Evolutionary conservation across 768 basidiomycete genomes (phyloP).

Genomic region (Tephrocybe sp.): DNA sequence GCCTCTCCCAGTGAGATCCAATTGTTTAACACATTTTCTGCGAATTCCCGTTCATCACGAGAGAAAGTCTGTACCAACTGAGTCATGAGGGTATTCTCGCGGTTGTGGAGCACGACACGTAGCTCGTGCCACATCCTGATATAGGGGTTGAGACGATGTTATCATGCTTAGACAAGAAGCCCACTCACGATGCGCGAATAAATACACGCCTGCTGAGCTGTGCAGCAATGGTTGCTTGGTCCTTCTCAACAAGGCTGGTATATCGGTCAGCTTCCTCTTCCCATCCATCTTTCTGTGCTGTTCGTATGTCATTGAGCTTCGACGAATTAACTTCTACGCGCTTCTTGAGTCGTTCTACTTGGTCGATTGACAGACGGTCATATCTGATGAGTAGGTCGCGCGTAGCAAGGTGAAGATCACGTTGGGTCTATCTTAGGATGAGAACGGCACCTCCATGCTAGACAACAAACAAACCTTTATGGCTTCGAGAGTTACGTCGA

Average conservation of each 20-base stretch:
- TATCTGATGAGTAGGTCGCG: slow-evolving; percentile 86
- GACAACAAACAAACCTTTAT: slow-evolving; percentile 55
- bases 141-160: not conserved
- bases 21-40: slow-evolving; percentile 60
- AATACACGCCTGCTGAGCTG: slow-evolving; percentile 81
- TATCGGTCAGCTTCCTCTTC: slow-evolving; percentile 82
- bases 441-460: not conserved
- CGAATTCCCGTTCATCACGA: slow-evolving; percentile 69
- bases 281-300: slow-evolving; percentile 79
- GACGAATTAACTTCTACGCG: slow-evolving; percentile 74
- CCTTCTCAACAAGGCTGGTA: slow-evolving; percentile 73
- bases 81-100: slow-evolving; percentile 82
- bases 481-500: slow-evolving; percentile 72
- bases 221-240: slow-evolving; percentile 77
- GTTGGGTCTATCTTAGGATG: slow-evolving; percentile 53
- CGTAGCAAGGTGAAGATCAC: slow-evolving; percentile 85
- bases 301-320: slow-evolving; percentile 75
- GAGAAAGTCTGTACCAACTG: slow-evolving; percentile 73
- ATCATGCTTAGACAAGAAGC: not conserved
- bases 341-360: slow-evolving; percentile 85
- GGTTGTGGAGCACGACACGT: slow-evolving; percentile 88
- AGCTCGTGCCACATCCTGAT: slow-evolving; percentile 93
- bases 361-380: slow-evolving; percentile 86
- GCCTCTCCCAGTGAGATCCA: slow-evolving; percentile 75
- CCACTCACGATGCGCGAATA: slow-evolving; percentile 79